These are phyloP conservation scores for Austroboletus sp. DNA, from an alignment of 1,284 basidiomycete species.

Conservation along the genomic window DNA sequence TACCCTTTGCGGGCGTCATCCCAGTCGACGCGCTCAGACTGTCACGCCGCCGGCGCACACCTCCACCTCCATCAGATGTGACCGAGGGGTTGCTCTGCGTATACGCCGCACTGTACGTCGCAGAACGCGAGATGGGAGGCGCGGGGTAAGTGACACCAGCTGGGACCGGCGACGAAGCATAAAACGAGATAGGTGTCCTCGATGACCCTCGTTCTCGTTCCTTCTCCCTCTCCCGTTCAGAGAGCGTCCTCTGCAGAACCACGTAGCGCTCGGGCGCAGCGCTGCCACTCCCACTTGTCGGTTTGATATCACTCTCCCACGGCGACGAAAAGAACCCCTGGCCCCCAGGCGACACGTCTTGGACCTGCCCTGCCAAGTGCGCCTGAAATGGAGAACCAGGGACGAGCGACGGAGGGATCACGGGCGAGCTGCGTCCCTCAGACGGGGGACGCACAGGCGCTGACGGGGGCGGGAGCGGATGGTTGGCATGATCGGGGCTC, in stretches of 20 bases:
- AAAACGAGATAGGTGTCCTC: slow-evolving; percentile 23
- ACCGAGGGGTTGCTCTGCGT: slow-evolving; percentile 16
- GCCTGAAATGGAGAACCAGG: background rate
- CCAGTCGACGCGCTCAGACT: slow-evolving; percentile 24
- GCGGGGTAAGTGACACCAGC: slow-evolving; percentile 24
- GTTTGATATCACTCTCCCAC: background rate
- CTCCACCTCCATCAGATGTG: slow-evolving; percentile 19
- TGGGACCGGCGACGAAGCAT: slow-evolving; percentile 27
- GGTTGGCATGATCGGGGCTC: slow-evolving; percentile 31
- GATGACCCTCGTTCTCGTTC: slow-evolving; percentile 20
- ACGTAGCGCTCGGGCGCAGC: slow-evolving; percentile 10
- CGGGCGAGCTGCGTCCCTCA: slow-evolving; percentile 4
- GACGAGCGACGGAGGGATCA: slow-evolving; percentile 1
- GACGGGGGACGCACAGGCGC: slow-evolving; percentile 1
- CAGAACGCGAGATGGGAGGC: slow-evolving; percentile 28
- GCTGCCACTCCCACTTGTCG: slow-evolving; percentile 3
- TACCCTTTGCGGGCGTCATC: slow-evolving; percentile 22
- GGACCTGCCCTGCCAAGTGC: slow-evolving; percentile 13
- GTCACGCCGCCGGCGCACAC: slow-evolving; percentile 17
- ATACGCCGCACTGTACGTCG: slow-evolving; percentile 8
- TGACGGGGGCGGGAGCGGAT: slow-evolving; percentile 22
- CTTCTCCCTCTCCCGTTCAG: slow-evolving; percentile 19
- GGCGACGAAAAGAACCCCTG: slow-evolving; percentile 13
- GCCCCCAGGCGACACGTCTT: slow-evolving; percentile 9
- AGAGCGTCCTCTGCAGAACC: slow-evolving; percentile 4